Conservation (phyloP, 129 eudicot species). For the Heracleum sosnowskyi region DNA sequence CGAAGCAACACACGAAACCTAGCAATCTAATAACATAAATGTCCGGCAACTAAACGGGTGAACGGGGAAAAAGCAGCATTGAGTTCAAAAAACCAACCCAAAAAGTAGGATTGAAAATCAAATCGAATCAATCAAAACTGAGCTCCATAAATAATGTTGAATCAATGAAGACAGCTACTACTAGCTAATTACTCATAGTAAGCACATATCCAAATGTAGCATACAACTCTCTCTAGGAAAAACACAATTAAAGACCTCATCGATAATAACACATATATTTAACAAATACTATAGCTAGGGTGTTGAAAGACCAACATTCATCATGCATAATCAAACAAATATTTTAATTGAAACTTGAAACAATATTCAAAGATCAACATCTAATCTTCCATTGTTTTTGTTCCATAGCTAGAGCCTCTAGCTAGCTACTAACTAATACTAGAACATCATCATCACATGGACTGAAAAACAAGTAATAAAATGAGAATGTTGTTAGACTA, state of each 20-base stretch:
- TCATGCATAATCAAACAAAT: constrained; percentile 10
- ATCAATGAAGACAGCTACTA: constrained; percentile 11
- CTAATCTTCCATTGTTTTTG: background rate
- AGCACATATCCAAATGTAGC: constrained; percentile 56
- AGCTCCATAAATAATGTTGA: constrained; percentile 14
- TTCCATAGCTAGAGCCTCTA: background rate
- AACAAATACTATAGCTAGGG: too few relatives aligned
- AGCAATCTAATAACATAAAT: constrained; percentile 19
- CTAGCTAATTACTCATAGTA: background rate
- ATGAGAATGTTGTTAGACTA: constrained; percentile 17
- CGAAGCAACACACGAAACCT: constrained; percentile 19
- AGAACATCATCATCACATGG: background rate
- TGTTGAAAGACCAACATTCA: background rate
- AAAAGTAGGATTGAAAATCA: constrained; percentile 18
- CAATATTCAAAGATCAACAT: background rate
- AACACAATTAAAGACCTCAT: constrained; percentile 9
- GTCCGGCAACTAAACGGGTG: constrained; percentile 45
- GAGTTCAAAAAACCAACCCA: constrained; percentile 53
- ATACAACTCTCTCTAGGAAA: constrained; percentile 17
- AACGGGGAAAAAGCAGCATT: constrained; percentile 50
- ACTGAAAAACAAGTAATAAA: background rate
- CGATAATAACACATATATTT: background rate
- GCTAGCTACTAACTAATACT: constrained; percentile 9
- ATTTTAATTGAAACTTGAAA: background rate
- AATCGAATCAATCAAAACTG: constrained; percentile 12